A percentile compares a stretch with the other conserved stretches of the same genome.
Evolutionary conservation across 441 rosid species (phyloP).

Genomic region (Daphne laureola): DNA sequence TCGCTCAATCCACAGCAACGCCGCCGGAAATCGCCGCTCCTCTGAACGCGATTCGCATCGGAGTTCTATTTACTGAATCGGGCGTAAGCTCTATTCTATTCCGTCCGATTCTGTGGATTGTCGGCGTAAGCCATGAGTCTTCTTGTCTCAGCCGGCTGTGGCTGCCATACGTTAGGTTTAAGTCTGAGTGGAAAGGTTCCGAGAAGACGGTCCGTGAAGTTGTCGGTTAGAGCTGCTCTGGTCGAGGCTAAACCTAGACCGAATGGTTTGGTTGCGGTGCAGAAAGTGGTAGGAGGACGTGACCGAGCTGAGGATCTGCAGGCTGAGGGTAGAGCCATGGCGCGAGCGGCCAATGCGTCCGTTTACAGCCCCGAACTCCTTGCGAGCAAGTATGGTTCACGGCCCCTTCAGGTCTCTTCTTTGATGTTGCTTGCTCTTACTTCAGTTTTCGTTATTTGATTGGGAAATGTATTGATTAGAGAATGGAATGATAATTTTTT

Average conservation of each 20-base stretch:
- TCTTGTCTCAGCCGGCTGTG: constrained; percentile 6
- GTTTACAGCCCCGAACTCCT: constrained; percentile 60
- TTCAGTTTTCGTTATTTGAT: not conserved
- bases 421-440: too few relatives aligned
- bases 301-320: constrained; percentile 68
- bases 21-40: too few relatives aligned
- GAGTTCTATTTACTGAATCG: too few relatives aligned
- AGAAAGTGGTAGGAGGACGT: constrained; percentile 18
- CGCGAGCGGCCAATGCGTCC: constrained; percentile 75
- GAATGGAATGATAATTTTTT: not conserved
- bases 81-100: too few relatives aligned
- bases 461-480: not conserved
- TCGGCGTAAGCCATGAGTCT: constrained; percentile 14
- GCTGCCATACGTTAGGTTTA: not conserved
- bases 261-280: constrained; percentile 21
- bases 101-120: too few relatives aligned
- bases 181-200: constrained; percentile 1
- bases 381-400: constrained; percentile 52
- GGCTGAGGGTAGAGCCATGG: constrained; percentile 75
- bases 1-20: too few relatives aligned
- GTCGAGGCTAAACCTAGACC: constrained; percentile 33
- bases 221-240: constrained; percentile 33
- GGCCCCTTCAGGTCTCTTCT: constrained; percentile 56
- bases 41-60: too few relatives aligned
- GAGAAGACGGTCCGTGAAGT: not conserved